Conservation (phyloP, 345 rosid genomes). For the Acer campestre region DNA sequence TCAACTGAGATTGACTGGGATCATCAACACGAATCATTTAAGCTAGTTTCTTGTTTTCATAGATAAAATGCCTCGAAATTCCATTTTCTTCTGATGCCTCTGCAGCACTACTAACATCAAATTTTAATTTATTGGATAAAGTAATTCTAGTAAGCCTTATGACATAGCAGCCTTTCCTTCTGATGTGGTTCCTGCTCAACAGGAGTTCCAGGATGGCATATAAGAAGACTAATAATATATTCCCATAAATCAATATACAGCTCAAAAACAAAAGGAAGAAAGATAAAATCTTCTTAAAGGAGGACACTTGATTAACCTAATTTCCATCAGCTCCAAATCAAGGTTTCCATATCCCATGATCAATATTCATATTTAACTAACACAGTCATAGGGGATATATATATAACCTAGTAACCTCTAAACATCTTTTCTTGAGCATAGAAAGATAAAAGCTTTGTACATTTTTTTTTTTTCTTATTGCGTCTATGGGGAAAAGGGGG, state of each 20-base stretch:
- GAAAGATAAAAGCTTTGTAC: not conserved
- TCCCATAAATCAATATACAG: not conserved
- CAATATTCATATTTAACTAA: no score
- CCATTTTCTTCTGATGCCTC: no score
- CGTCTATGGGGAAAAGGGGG: not conserved
- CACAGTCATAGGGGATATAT: no score
- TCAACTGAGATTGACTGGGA: no score
- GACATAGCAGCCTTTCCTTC: not conserved
- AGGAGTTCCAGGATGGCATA: not conserved
- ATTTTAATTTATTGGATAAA: not conserved
- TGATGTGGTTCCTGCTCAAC: not conserved
- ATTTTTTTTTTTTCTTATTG: not conserved
- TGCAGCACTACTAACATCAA: not conserved
- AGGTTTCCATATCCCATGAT: no score
- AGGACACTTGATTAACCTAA: not conserved
- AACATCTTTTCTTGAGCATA: not conserved
- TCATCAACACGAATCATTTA: no score
- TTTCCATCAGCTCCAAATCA: not conserved
- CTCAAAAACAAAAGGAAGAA: not conserved
- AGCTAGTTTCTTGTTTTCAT: no score
- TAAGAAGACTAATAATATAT: not conserved
- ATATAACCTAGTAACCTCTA: not conserved
- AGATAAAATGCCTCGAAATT: no score
- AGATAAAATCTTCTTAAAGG: not conserved
- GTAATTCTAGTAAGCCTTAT: not conserved